Percentiles rank a stretch among this genome's conserved stretches.
Evolutionary conservation across 164 flowering plant species (phyloP).

Genomic region (Tetrastigma voinierianum): DNA sequence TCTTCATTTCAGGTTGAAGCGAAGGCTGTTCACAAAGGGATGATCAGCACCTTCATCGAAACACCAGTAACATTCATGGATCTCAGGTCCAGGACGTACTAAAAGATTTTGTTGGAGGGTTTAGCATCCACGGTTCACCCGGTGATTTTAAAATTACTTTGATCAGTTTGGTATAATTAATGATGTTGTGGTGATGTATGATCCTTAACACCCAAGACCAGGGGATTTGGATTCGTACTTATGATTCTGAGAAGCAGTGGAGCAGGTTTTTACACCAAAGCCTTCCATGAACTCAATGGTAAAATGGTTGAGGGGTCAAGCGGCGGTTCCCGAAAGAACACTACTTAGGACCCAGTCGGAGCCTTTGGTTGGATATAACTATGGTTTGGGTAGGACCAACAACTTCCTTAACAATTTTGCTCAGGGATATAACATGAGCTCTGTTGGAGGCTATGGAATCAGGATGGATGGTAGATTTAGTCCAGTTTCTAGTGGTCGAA

Average conservation of each 20-base stretch:
- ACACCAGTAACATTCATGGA: constrained; percentile 42
- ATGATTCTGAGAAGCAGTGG: constrained; percentile 75
- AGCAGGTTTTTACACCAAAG: constrained; percentile 55
- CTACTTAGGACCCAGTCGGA: constrained; percentile 60
- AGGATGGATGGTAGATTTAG: constrained; percentile 63
- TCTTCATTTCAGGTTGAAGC: constrained; percentile 67
- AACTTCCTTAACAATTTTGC: constrained; percentile 49
- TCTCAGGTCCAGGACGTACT: constrained; percentile 60
- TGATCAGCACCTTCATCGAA: constrained; percentile 58
- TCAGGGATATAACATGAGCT: constrained; percentile 48
- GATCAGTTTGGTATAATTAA: constrained; percentile 73
- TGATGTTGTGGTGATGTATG: constrained; percentile 86
- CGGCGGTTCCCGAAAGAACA: constrained; percentile 79
- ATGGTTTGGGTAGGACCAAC: constrained; percentile 46
- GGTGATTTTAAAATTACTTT: constrained; percentile 69
- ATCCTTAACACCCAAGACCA: constrained; percentile 81
- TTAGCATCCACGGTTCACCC: constrained; percentile 70
- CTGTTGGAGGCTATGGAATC: constrained; percentile 61
- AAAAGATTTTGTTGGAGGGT: constrained; percentile 88
- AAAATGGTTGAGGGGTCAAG: constrained; percentile 88
- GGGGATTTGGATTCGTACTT: constrained; percentile 88
- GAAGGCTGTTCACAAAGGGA: constrained; percentile 83
- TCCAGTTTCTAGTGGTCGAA: constrained; percentile 43
- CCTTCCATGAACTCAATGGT: constrained; percentile 78
- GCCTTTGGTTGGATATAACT: constrained; percentile 58